Evolutionary conservation across 306 rosid species (phyloP), one percentile per base, ranked within the genome.

Genomic region (Vigna radiata): DNA sequence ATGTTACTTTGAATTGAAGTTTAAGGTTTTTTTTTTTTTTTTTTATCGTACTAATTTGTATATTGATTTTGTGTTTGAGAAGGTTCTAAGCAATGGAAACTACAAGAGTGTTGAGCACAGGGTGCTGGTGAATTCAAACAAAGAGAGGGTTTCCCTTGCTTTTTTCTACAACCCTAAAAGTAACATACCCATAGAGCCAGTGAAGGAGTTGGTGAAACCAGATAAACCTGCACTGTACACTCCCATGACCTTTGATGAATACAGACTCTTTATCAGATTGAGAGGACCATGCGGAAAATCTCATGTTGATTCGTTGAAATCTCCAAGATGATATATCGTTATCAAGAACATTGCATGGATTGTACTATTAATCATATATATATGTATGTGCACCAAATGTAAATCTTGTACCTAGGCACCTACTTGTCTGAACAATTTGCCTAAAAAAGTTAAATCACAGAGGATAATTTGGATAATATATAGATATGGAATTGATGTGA

Each of bases 131-230:
- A 94, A 94, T 59, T 87, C 98, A 31, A 65, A 79, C 4, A 55
- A 85, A 55, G 98, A 94, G 59, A 79, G 98, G 13, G 79, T 94
- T 4, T 94, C 98, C 0, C 68, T 94, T 6, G 98, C 98, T 5
- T 94, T 94, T 91, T 94, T 94, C 79, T 94, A 91, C 93, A 94
- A 94, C 62, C 98, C 98, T 0, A 91, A 89, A 80, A 88, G 98
- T 47, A 84, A 91, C 73, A 89, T 90, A 46, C 91, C 90, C 2
- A 89, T 94, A 0, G 94, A 72, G 55, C 97, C 98, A 21, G 85
- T 77, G n/a, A 88, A 83, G 41, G 96, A 84, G 80, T 78, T 94
- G 6, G 85, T 94, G n/a, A 81, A 86, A 2, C 69, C 68, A 4
- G 88, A 89, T 0, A 86, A 27, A 21, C 94, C 97, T 2, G 71